Evolutionary conservation across 495 filamentous ascomycete species (phyloP), one percentile per base, ranked within the genome.

Genomic region (Neohortaea acidophila): DNA sequence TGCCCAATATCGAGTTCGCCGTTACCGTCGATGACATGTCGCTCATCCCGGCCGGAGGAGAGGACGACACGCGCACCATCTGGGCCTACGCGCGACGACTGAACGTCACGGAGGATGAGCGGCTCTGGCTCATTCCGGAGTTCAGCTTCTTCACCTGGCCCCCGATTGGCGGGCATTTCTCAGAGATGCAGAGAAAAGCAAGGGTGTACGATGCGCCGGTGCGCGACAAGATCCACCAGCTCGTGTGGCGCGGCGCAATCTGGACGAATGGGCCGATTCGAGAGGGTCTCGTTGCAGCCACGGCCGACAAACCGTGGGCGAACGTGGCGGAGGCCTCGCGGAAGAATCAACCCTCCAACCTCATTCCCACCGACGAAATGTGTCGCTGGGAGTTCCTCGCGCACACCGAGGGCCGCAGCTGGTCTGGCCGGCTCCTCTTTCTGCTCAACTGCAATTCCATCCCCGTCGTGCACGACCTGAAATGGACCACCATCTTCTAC

Each of bases 91-190:
- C 72, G 2, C 58, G 70, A 39, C 21, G 23, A 11, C 21, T 27
- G 8, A 9, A 18, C 12, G 44, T 50, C 12, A 38, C 41, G 8
- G 43, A 49, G 18, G 64, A 76, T 26, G 48, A 58, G 0, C 55
- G 62, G 10, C 56, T 65, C 35, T 86, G 81, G 73, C 51, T 81
- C 2, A 79, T 86, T 60, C 81, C 82, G 0, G 79, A 86, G 59
- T 86, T 85, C 54, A 69, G 73, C 43, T 81, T 77, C 62, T 86
- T 77, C 76, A 62, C 73, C 1, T 84, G 77, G 76, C 65, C 73
- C 0, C 65, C 77, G 29, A 62, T 70, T 21, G 62, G 68, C 39
- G 64, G 81, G 28, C 68, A 70, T 6, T 70, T 77, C 37, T 48
- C 61, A 11, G 68, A 70, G 42, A 68, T 74, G 2, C 49, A 57